A percentile compares a stretch with the other conserved stretches of the same genome.
phyloP scores from a whole-genome alignment of 345 rosid genomes.

The Arabidopsis suecica region DNA sequence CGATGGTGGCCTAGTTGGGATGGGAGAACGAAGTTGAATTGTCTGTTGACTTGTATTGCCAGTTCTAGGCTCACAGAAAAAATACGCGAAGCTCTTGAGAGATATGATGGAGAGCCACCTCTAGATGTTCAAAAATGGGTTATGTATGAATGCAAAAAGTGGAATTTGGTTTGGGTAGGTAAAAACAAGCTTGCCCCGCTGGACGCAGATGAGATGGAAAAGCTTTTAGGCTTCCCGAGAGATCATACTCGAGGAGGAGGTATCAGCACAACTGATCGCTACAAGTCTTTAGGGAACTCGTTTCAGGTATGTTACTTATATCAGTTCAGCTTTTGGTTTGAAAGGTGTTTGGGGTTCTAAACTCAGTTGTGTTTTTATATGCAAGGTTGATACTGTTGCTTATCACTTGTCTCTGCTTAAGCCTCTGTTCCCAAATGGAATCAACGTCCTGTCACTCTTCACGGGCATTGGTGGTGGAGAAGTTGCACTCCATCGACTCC shows the following conservation, averaged over 20 bases:
- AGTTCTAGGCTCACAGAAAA: constrained; percentile 34
- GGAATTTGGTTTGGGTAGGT: constrained; percentile 51
- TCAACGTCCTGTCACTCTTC: constrained; percentile 37
- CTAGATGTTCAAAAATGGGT: constrained; percentile 9
- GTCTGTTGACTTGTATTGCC: constrained; percentile 17
- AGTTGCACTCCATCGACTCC: constrained; percentile 36
- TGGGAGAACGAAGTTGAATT: constrained; percentile 26
- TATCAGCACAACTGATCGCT: constrained; percentile 19
- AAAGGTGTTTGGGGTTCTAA: neutral
- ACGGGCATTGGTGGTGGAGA: constrained; percentile 50
- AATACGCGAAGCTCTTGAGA: constrained; percentile 34
- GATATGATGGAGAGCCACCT: constrained; percentile 25
- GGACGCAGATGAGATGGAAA: constrained; percentile 69
- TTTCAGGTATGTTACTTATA: constrained; percentile 37
- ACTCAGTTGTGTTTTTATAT: neutral
- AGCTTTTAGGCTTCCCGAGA: constrained; percentile 42
- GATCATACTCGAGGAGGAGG: constrained; percentile 49
- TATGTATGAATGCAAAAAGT: constrained; percentile 30
- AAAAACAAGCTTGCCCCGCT: constrained; percentile 51
- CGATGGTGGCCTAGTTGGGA: constrained; percentile 90
- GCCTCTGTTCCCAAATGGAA: constrained; percentile 25
- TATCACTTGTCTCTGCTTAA: constrained; percentile 24
- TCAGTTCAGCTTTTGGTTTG: neutral
- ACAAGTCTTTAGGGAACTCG: constrained; percentile 25
- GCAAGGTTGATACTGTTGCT: constrained; percentile 28